Conservation (phyloP, 345 rosid genomes). For the Laguncularia racemosa region DNA sequence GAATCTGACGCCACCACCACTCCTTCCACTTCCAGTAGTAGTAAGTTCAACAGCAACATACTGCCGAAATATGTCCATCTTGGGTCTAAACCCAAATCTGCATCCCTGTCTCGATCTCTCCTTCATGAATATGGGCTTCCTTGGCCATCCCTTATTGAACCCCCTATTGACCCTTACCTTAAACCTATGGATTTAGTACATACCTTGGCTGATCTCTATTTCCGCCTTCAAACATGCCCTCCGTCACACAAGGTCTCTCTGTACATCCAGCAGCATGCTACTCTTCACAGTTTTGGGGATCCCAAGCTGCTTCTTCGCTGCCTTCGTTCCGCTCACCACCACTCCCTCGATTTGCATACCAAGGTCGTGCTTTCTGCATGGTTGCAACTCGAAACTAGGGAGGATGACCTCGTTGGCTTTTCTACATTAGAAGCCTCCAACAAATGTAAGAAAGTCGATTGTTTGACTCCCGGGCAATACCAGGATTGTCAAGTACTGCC, state of each 20-base stretch:
- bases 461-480: constrained; percentile 17
- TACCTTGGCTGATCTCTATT: constrained; percentile 52
- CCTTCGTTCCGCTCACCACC: constrained; percentile 53
- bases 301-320: constrained; percentile 75
- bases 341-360: constrained; percentile 59
- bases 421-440: constrained; percentile 49
- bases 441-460: constrained; percentile 51
- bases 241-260: constrained; percentile 33
- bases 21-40: not conserved
- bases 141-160: constrained; percentile 55
- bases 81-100: constrained; percentile 37
- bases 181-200: constrained; percentile 57
- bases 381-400: constrained; percentile 79
- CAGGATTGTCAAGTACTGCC: too few relatives aligned
- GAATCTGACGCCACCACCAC: not conserved
- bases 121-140: constrained; percentile 61
- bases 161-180: constrained; percentile 61
- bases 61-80: constrained; percentile 20
- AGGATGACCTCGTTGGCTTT: constrained; percentile 53
- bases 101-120: constrained; percentile 35
- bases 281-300: constrained; percentile 60
- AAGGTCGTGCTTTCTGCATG: constrained; percentile 80
- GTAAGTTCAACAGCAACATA: constrained; percentile 20
- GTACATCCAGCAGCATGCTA: constrained; percentile 57
- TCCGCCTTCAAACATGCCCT: constrained; percentile 43